Conservation (phyloP, 768 basidiomycete species). For the Boletus coccyginus region DNA sequence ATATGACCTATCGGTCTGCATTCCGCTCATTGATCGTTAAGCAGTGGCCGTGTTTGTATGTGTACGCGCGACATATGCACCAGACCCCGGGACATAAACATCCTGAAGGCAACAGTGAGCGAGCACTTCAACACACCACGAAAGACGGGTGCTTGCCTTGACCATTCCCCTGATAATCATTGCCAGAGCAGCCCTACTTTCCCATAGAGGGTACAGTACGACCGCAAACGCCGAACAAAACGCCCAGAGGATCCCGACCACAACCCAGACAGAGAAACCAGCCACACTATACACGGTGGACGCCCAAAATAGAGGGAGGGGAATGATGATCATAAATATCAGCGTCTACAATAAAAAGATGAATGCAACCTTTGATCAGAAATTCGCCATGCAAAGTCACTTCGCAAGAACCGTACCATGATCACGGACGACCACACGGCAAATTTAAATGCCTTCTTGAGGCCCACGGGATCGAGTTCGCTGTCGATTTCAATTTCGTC, state of each 20-base stretch:
- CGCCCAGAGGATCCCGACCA: slow-evolving; percentile 79
- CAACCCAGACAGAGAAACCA: slow-evolving; percentile 78
- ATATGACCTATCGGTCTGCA: background rate
- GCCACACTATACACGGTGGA: slow-evolving; percentile 61
- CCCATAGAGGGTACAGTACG: slow-evolving; percentile 84
- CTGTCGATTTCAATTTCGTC: slow-evolving; percentile 41
- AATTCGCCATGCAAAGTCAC: background rate
- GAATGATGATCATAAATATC: slow-evolving; percentile 70
- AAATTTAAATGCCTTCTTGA: slow-evolving; percentile 77
- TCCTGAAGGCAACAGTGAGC: slow-evolving; percentile 32
- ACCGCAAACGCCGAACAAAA: slow-evolving; percentile 74
- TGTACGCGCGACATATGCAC: slow-evolving; percentile 32
- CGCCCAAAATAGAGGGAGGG: slow-evolving; percentile 84
- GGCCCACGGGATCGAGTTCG: slow-evolving; percentile 61
- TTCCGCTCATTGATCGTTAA: background rate
- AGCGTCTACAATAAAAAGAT: slow-evolving; percentile 44
- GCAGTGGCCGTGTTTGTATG: background rate
- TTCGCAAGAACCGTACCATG: slow-evolving; percentile 45
- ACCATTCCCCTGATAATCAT: slow-evolving; percentile 60
- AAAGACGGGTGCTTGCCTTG: slow-evolving; percentile 44
- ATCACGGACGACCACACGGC: slow-evolving; percentile 71
- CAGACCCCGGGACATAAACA: slow-evolving; percentile 39
- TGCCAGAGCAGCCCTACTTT: slow-evolving; percentile 66
- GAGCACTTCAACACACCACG: too few species aligned
- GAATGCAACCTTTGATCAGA: background rate